These are phyloP conservation scores for Rutstroemia sp. DNA, from an alignment of 2,329 filamentous ascomycete species.

Conservation along the genomic window DNA sequence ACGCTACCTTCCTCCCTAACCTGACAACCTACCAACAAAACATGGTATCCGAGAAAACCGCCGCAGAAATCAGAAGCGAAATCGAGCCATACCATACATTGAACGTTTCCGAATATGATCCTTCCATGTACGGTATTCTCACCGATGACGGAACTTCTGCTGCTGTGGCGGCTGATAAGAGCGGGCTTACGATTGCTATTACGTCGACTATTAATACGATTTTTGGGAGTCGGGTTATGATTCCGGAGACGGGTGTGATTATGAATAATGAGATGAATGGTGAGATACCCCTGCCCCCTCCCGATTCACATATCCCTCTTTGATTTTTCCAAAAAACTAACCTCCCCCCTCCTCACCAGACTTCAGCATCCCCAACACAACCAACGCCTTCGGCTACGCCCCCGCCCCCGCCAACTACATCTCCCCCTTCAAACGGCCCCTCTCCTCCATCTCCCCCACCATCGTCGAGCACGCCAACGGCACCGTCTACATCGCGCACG, in stretches of 20 bases:
- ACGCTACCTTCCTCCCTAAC: slow-evolving; percentile 52
- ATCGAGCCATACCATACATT: slow-evolving; percentile 52
- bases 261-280: slow-evolving; percentile 60
- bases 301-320: no score
- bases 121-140: slow-evolving; percentile 50
- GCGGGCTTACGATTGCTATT: slow-evolving; percentile 53
- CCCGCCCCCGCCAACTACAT: slow-evolving; percentile 59
- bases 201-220: slow-evolving; percentile 62
- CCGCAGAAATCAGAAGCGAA: slow-evolving; percentile 44
- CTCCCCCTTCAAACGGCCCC: slow-evolving; percentile 54
- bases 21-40: slow-evolving; percentile 49
- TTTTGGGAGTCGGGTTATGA: slow-evolving; percentile 56
- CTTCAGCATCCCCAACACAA: slow-evolving; percentile 55
- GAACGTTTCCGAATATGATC: slow-evolving; percentile 54
- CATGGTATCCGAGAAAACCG: slow-evolving; percentile 44
- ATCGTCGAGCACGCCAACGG: slow-evolving; percentile 54
- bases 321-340: no score
- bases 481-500: slow-evolving; percentile 51
- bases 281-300: no score
- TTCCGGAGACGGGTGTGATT: slow-evolving; percentile 61
- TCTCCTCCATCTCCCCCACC: slow-evolving; percentile 56
- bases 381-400: slow-evolving; percentile 60
- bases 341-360: slow-evolving; percentile 36
- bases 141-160: slow-evolving; percentile 43
- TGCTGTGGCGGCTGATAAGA: slow-evolving; percentile 46